Conservation (phyloP, 2,329 filamentous ascomycete genomes). For the Fusarium multiceps region DNA sequence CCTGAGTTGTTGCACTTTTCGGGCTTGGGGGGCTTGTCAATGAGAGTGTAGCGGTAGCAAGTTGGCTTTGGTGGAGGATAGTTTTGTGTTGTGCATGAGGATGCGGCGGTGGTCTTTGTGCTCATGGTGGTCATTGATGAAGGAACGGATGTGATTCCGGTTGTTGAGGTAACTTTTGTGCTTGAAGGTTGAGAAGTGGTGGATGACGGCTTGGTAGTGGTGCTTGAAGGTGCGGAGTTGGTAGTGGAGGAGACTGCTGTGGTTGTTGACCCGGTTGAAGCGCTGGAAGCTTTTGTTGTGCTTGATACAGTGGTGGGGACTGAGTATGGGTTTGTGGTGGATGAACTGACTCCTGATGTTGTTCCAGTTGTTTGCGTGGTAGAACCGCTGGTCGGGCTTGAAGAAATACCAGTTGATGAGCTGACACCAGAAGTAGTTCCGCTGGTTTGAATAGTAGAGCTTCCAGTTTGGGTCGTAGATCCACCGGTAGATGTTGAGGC, state of each 20-base stretch:
- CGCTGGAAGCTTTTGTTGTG: background rate
- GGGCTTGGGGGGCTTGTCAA: constrained; percentile 5
- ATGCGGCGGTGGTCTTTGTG: constrained; percentile 1
- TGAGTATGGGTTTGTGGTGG: background rate
- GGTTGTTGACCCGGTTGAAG: background rate
- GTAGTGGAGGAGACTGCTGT: background rate
- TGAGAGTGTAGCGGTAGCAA: constrained; percentile 33
- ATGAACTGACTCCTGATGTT: background rate
- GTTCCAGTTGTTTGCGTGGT: background rate
- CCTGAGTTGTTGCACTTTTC: constrained; percentile 24
- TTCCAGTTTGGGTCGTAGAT: background rate
- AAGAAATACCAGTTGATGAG: background rate
- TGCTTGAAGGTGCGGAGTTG: background rate
- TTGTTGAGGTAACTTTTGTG: background rate
- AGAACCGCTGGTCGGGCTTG: background rate
- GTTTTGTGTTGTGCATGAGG: constrained; percentile 2
- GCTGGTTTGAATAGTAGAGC: background rate
- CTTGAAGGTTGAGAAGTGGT: background rate
- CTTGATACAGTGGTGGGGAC: background rate
- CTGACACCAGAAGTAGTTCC: background rate
- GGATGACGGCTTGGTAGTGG: background rate
- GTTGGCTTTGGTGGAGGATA: constrained; percentile 14
- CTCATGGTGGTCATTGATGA: background rate
- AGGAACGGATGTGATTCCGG: background rate
- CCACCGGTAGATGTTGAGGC: background rate